Evolutionary conservation across 1,284 basidiomycete species (phyloP), one percentile per base, ranked within the genome.

Genomic region (Microbotryum saponariae): DNA sequence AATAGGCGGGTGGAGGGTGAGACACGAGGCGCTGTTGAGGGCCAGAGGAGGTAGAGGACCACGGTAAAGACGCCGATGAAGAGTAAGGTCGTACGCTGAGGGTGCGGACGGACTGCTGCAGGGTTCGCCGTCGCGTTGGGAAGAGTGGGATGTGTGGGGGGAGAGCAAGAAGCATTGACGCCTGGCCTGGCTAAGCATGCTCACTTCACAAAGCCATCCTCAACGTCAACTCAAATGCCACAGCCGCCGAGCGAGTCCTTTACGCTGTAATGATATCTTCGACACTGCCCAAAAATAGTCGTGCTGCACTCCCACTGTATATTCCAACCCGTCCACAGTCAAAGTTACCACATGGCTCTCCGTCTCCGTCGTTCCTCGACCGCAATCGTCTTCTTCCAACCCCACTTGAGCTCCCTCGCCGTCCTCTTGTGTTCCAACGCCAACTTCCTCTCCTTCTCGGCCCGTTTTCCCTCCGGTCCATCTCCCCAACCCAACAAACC

Each of bases 351-450:
- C 56, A 65, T 45, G 2, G 21, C 18, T 42, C 61, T 61, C 51
- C 66, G 53, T 27, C 61, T 50, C 57, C 55, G 61, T 29, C 66
- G 50, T 52, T 67, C 66, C 54, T 67, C 63, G 33, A 61, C 55
- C 33, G 63, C 63, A 21, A 65, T 65, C 9, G 31, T 31, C 57
- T 65, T 65, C 59, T 63, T 65, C 66, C 66, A 67, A 14, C 66
- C 66, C 57, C 60, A 65, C 21, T n/a, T 6, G 1, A 6, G 54
- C 53, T 67, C 61, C 18, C n/a, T 20, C 54, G 33, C 21, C n/a
- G 21, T 46, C 51, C 46, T 47, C 25, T 47, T 29, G 20, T 7
- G 12, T 12, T 58, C 57, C 23, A 67, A 51, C 33, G 29, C 25
- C 6, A 18, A 37, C 54, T 45, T 54, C 52, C 63, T 61, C 16